Conservation (phyloP, 257 asterid genomes). For the Gardenia jasminoides region DNA sequence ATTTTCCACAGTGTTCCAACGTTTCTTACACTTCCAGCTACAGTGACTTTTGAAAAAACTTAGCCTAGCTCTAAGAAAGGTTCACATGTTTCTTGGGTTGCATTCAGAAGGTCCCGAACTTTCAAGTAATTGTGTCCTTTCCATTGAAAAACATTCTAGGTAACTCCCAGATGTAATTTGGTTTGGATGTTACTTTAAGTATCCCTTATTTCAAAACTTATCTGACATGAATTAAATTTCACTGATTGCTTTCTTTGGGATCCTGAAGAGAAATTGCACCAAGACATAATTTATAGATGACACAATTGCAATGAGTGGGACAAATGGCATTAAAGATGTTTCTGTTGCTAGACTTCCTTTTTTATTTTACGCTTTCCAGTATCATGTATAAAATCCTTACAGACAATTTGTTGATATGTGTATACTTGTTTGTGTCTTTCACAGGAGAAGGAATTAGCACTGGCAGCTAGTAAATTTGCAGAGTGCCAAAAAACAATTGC, state of each 20-base stretch:
- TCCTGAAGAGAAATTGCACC: not conserved
- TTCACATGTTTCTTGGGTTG: not conserved
- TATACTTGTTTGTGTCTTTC: slow-evolving; percentile 2
- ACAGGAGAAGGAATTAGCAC: slow-evolving; percentile 71
- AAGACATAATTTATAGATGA: not conserved
- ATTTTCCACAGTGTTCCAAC: not conserved
- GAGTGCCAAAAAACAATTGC: slow-evolving; percentile 87
- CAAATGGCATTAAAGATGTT: not conserved
- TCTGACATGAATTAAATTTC: too few species aligned
- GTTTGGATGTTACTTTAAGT: not conserved
- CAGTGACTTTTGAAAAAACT: too few species aligned
- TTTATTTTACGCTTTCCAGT: not conserved
- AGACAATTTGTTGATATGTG: not conserved
- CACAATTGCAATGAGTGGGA: not conserved
- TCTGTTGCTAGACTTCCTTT: not conserved
- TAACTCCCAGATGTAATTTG: not conserved
- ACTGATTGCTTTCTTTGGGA: too few species aligned
- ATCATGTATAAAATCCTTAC: not conserved
- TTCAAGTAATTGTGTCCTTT: not conserved
- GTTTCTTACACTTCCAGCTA: not conserved
- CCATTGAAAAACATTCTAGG: not conserved
- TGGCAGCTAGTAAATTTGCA: slow-evolving; percentile 65
- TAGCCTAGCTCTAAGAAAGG: not conserved
- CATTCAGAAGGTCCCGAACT: not conserved
- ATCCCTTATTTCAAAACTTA: not conserved